These are phyloP conservation scores for Taphrina flavorubra DNA, from an alignment of 1,139 yeast species.

Conservation along the genomic window DNA sequence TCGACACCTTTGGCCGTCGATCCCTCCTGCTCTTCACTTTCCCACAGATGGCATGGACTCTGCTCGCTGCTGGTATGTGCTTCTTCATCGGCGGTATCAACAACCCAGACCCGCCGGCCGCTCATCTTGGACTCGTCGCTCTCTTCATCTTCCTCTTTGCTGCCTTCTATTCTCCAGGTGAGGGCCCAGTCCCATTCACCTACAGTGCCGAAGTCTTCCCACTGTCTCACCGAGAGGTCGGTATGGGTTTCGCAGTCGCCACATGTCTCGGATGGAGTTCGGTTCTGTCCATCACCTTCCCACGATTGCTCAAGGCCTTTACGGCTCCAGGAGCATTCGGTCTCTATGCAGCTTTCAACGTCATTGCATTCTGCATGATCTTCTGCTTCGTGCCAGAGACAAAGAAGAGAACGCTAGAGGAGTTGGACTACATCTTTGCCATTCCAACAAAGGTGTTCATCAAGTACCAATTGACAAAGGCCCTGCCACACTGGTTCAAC, in stretches of 20 bases:
- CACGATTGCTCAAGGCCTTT: slow-evolving; percentile 68
- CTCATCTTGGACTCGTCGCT: slow-evolving; percentile 69
- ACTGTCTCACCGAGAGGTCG: slow-evolving; percentile 79
- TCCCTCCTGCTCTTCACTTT: slow-evolving; percentile 70
- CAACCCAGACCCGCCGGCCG: slow-evolving; percentile 50
- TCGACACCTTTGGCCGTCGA: slow-evolving; percentile 80
- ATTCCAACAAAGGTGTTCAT: slow-evolving; percentile 52
- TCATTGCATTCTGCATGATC: slow-evolving; percentile 62
- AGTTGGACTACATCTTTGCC: slow-evolving; percentile 58
- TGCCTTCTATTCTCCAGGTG: slow-evolving; percentile 79
- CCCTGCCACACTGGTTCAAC: slow-evolving; percentile 49
- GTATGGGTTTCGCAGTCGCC: slow-evolving; percentile 84
- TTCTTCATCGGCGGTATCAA: slow-evolving; percentile 63
- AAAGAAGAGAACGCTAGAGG: slow-evolving; percentile 64
- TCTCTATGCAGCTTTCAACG: slow-evolving; percentile 73
- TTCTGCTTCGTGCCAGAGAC: slow-evolving; percentile 68
- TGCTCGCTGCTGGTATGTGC: slow-evolving; percentile 76
- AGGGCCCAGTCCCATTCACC: slow-evolving; percentile 90
- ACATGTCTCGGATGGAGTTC: slow-evolving; percentile 88
- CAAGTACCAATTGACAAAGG: slow-evolving; percentile 50
- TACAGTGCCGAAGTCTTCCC: slow-evolving; percentile 90
- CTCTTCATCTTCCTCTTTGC: slow-evolving; percentile 77
- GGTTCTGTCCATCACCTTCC: slow-evolving; percentile 82
- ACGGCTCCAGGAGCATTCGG: slow-evolving; percentile 78
- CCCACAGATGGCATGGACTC: slow-evolving; percentile 72